Evolutionary conservation across 2,329 filamentous ascomycete genomes (phyloP).

Genomic region (Macrophomina pseudophaseolina): DNA sequence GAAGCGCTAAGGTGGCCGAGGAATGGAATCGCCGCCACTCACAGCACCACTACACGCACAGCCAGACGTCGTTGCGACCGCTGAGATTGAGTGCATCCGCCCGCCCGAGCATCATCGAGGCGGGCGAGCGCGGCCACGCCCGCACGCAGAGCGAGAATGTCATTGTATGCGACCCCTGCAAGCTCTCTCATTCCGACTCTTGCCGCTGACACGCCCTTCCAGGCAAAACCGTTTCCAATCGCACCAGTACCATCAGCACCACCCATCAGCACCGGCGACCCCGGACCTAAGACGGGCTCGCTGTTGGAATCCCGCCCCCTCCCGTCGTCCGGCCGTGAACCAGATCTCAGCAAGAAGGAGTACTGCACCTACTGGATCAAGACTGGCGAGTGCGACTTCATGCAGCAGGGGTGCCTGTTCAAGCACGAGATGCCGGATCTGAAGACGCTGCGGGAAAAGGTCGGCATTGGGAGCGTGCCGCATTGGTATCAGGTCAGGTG

Average conservation of each 20-base stretch:
- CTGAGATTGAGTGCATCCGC: background rate
- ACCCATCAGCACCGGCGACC: background rate
- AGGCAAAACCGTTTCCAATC: background rate
- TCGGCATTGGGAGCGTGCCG: slow-evolving; percentile 68
- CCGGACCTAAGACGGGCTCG: too few relatives aligned
- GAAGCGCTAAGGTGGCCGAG: background rate
- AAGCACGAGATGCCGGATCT: slow-evolving; percentile 89
- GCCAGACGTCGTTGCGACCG: background rate
- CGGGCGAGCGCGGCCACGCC: background rate
- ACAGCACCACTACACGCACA: background rate
- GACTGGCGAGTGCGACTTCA: slow-evolving; percentile 82
- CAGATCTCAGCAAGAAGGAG: slow-evolving; percentile 64
- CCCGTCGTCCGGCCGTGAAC: slow-evolving; percentile 46
- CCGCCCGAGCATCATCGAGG: background rate
- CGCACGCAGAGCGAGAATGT: background rate
- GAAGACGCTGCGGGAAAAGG: slow-evolving; percentile 63
- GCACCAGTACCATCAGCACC: background rate
- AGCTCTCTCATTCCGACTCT: background rate
- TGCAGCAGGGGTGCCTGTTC: slow-evolving; percentile 83
- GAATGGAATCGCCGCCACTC: background rate
- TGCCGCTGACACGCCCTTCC: background rate
- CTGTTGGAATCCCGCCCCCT: background rate
- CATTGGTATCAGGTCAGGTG: slow-evolving; percentile 61
- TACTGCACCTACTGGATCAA: slow-evolving; percentile 93
- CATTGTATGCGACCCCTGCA: background rate